A percentile compares a stretch with the other conserved stretches of the same genome.
Conservation (phyloP, 305 asterid species). For the Solanum hybrid region DNA sequence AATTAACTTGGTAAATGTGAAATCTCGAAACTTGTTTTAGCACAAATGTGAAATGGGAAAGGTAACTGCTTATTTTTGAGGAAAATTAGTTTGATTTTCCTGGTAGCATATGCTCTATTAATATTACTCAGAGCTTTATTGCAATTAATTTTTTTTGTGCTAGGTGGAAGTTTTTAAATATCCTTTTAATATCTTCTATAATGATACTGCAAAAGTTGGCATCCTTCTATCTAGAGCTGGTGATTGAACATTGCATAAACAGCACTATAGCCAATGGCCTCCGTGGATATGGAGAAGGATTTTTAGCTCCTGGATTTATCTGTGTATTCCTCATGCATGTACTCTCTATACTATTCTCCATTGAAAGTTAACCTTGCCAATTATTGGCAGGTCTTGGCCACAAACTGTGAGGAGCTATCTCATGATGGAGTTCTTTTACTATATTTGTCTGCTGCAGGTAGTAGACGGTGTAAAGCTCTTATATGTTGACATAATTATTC, state of each 20-base stretch:
- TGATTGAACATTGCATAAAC: background rate
- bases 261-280: background rate
- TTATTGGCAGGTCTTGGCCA: conserved; percentile 70
- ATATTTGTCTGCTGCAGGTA: conserved; percentile 77
- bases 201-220: background rate
- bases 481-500: background rate
- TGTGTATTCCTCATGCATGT: background rate
- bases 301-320: background rate
- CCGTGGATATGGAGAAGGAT: background rate
- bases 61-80: background rate
- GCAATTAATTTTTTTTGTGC: background rate
- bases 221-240: background rate
- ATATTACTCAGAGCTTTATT: background rate
- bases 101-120: background rate
- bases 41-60: background rate
- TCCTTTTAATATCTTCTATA: background rate
- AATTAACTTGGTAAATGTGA: background rate
- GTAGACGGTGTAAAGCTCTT: conserved; percentile 13
- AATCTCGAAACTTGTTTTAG: background rate
- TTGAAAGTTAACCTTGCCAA: conserved; percentile 13
- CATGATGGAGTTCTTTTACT: conserved; percentile 79
- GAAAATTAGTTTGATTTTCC: background rate
- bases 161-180: background rate
- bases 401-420: conserved; percentile 88
- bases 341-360: background rate